Evolutionary conservation across 129 eudicot species (phyloP).

Genomic region (Flaveria sonorensis): DNA sequence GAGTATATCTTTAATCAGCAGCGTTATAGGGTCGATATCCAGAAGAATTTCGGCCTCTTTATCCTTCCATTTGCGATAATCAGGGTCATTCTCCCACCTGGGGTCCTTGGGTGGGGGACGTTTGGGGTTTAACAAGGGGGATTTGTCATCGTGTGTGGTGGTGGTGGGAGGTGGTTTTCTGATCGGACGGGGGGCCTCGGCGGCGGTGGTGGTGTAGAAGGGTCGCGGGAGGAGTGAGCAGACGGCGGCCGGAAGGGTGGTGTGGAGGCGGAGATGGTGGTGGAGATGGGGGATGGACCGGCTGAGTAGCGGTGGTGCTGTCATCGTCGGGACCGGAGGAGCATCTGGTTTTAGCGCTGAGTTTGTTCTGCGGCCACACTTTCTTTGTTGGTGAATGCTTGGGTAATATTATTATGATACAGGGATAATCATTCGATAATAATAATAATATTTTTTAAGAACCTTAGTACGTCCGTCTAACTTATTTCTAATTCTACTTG

Average conservation of each 20-base stretch:
- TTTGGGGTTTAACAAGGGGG: slow-evolving; percentile 13
- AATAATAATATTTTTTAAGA: too few relatives aligned
- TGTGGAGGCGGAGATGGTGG: slow-evolving; percentile 42
- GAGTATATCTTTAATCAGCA: slow-evolving; percentile 61
- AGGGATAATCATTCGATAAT: too few relatives aligned
- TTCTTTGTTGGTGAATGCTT: not conserved
- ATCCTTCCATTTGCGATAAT: slow-evolving; percentile 70
- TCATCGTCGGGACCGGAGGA: slow-evolving; percentile 44
- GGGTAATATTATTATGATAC: too few relatives aligned
- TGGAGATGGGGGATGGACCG: slow-evolving; percentile 56
- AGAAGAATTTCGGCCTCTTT: slow-evolving; percentile 60
- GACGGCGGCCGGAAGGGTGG: slow-evolving; percentile 37
- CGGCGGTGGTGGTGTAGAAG: slow-evolving; percentile 40
- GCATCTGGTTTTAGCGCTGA: slow-evolving; percentile 15
- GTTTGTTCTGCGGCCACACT: slow-evolving; percentile 27
- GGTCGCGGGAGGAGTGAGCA: slow-evolving; percentile 44
- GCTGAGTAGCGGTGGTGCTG: slow-evolving; percentile 56
- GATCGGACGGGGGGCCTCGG: slow-evolving; percentile 48
- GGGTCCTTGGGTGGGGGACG: slow-evolving; percentile 38
- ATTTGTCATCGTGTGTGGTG: slow-evolving; percentile 19
- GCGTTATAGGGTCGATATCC: slow-evolving; percentile 62
- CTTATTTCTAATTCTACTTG: too few relatives aligned
- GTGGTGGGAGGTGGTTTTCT: slow-evolving; percentile 35
- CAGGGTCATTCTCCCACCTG: slow-evolving; percentile 49
- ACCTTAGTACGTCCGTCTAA: too few relatives aligned